Evolutionary conservation across 306 rosid genomes (phyloP).

Genomic region (Amphicarpaea edgeworthii): DNA sequence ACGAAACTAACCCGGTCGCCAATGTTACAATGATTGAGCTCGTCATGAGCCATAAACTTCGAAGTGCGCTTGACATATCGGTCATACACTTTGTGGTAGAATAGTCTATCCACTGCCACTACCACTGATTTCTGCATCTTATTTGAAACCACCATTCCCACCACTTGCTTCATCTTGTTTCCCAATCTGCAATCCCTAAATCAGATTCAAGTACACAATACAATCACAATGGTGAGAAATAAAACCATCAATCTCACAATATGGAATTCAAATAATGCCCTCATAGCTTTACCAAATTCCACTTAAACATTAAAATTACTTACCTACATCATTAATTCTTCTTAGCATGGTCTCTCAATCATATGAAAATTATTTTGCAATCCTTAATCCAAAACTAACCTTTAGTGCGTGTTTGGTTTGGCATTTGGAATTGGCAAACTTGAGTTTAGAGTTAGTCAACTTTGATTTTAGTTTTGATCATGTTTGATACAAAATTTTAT

Average conservation of each 20-base stretch:
- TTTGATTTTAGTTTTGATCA: no score
- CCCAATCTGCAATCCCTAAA: constrained; percentile 37
- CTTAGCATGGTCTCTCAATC: not conserved
- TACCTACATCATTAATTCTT: not conserved
- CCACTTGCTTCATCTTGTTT: constrained; percentile 78
- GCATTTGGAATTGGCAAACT: no score
- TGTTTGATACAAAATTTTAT: no score
- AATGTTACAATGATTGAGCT: constrained; percentile 68
- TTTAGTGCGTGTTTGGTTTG: no score
- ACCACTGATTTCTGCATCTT: constrained; percentile 98
- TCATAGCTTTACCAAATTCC: not conserved
- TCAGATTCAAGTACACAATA: constrained; percentile 28
- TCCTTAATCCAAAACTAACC: not conserved
- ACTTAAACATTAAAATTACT: not conserved
- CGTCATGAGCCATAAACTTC: constrained; percentile 95
- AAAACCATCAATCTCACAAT: not conserved
- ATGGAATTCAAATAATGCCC: not conserved
- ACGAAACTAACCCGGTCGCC: constrained; percentile 70
- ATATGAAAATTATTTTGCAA: not conserved
- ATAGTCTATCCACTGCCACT: constrained; percentile 87
- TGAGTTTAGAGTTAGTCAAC: no score
- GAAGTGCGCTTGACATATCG: constrained; percentile 90
- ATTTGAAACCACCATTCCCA: constrained; percentile 92
- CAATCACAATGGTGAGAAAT: not conserved
- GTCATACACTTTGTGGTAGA: constrained; percentile 71